Conservation (phyloP, 805 yeast genomes). For the Suhomyces canberraensis region DNA sequence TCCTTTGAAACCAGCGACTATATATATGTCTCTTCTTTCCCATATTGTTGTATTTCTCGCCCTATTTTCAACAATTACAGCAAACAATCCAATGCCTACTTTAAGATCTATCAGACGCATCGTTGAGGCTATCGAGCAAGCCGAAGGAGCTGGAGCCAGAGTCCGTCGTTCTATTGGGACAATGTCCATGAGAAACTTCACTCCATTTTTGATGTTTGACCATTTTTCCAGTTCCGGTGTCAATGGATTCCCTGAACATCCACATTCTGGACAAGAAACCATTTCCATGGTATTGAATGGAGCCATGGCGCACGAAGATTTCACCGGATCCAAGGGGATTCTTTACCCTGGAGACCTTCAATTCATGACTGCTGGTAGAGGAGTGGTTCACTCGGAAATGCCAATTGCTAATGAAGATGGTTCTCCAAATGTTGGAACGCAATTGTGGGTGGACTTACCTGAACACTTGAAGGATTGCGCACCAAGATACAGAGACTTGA, state of each 20-base stretch:
- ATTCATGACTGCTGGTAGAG: slow-evolving; percentile 92
- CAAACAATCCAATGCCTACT: slow-evolving; percentile 3
- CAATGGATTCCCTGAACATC: slow-evolving; percentile 81
- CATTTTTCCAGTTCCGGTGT: slow-evolving; percentile 66
- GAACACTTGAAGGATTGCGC: slow-evolving; percentile 54
- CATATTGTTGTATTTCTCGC: background rate
- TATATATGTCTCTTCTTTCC: slow-evolving; percentile 2
- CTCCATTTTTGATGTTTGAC: slow-evolving; percentile 80
- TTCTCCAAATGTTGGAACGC: slow-evolving; percentile 59
- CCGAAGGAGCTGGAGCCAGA: slow-evolving; percentile 86
- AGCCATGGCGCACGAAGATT: slow-evolving; percentile 76
- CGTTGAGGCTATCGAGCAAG: slow-evolving; percentile 58
- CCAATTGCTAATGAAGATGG: slow-evolving; percentile 56
- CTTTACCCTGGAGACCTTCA: slow-evolving; percentile 81
- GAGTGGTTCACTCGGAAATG: slow-evolving; percentile 84
- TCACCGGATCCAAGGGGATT: slow-evolving; percentile 79
- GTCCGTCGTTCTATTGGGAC: slow-evolving; percentile 82
- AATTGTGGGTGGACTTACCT: slow-evolving; percentile 86
- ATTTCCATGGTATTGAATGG: slow-evolving; percentile 66
- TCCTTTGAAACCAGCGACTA: too few species aligned
- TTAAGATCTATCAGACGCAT: slow-evolving; percentile 31
- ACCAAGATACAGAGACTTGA: slow-evolving; percentile 79
- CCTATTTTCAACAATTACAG: background rate
- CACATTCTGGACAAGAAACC: slow-evolving; percentile 83
- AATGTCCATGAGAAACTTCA: slow-evolving; percentile 62